Evolutionary conservation across 768 basidiomycete genomes (phyloP).

Genomic region (Pholiota conissans): DNA sequence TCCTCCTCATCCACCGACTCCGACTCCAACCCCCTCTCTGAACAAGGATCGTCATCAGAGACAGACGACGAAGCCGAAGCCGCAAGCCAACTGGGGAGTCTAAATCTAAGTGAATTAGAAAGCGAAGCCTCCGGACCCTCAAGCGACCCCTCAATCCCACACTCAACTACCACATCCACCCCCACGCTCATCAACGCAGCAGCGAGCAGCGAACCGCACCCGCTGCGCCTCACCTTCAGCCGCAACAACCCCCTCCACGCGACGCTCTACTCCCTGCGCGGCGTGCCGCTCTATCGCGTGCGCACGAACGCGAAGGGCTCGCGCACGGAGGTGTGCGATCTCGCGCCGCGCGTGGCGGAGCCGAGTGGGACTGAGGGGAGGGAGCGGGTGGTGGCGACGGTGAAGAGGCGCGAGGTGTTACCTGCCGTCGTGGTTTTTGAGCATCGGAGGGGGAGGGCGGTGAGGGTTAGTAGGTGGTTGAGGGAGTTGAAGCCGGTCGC

Average conservation of each 20-base stretch:
- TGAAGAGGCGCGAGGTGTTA: slow-evolving; percentile 19
- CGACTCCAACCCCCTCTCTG: background rate
- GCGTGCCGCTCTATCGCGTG: slow-evolving; percentile 13
- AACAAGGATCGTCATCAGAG: too few species aligned
- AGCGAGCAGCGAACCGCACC: slow-evolving; percentile 1
- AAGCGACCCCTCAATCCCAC: background rate
- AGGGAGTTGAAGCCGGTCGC: slow-evolving; percentile 3
- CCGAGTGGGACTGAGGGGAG: background rate
- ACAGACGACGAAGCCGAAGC: background rate
- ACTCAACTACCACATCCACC: slow-evolving; percentile 8
- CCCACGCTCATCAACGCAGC: slow-evolving; percentile 14
- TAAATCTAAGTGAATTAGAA: too few species aligned
- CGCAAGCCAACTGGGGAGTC: too few species aligned
- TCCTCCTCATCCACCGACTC: too few species aligned
- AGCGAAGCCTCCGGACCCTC: background rate
- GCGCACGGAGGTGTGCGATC: slow-evolving; percentile 14
- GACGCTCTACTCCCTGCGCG: slow-evolving; percentile 8
- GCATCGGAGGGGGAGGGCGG: slow-evolving; percentile 13
- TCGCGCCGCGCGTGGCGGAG: background rate
- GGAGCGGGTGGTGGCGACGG: slow-evolving; percentile 13
- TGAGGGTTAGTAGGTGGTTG: slow-evolving; percentile 19
- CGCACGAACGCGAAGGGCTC: slow-evolving; percentile 13
- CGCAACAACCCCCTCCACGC: slow-evolving; percentile 17
- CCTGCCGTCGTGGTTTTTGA: slow-evolving; percentile 18
- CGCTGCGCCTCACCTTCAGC: slow-evolving; percentile 15